A percentile compares a stretch with the other conserved stretches of the same genome.
phyloP scores from a whole-genome alignment of 2,329 filamentous ascomycete species.

The Penicillium sp. region DNA sequence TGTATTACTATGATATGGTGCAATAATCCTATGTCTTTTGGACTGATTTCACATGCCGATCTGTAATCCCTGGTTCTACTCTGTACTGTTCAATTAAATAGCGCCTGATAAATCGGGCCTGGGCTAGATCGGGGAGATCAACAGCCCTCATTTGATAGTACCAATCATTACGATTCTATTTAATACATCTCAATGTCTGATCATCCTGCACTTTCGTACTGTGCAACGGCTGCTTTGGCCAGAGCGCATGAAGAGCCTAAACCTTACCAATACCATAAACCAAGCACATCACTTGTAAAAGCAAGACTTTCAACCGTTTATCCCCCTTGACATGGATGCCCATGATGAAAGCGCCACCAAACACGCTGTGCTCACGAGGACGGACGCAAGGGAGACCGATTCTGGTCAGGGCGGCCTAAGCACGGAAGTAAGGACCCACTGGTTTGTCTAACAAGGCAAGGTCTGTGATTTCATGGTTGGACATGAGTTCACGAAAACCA shows the following conservation, averaged over 20 bases:
- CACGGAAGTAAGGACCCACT: slow-evolving; percentile 12
- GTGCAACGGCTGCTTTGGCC: background rate
- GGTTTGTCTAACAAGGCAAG: slow-evolving; percentile 8
- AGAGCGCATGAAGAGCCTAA: background rate
- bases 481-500: background rate
- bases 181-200: background rate
- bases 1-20: slow-evolving; percentile 26
- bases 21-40: slow-evolving; percentile 16
- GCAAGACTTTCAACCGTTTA: slow-evolving; percentile 2
- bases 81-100: background rate
- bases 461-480: background rate
- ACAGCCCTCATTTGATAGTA: too few species aligned
- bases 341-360: slow-evolving; percentile 20
- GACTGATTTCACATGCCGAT: background rate
- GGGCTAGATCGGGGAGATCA: too few species aligned
- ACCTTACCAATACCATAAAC: background rate
- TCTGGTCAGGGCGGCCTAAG: background rate
- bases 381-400: slow-evolving; percentile 20
- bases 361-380: slow-evolving; percentile 22
- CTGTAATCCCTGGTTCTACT: background rate
- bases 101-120: background rate
- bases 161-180: too few species aligned
- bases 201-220: background rate
- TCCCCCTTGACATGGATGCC: slow-evolving; percentile 4
- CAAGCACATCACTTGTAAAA: background rate